Conservation (phyloP, 139 green algal species). For the Nannochloris sp. region DNA sequence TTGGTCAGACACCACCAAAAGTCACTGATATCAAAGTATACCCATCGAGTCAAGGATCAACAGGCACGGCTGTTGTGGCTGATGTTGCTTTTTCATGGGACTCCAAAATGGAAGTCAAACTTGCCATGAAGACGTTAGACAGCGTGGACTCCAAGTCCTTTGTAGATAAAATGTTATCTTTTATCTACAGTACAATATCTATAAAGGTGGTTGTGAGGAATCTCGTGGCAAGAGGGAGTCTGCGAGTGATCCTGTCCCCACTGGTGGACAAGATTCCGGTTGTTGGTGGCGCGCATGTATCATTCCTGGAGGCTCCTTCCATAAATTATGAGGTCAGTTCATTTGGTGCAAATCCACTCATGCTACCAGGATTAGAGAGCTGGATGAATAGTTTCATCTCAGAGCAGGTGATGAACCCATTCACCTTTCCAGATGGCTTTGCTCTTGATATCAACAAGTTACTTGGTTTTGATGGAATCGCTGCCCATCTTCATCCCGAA, state of each 20-base stretch:
- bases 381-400: constrained; percentile 21
- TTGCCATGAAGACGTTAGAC: constrained; percentile 15
- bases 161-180: neutral
- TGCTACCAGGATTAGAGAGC: constrained; percentile 18
- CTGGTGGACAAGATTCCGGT: constrained; percentile 27
- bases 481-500: constrained; percentile 7
- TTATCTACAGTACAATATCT: constrained; percentile 8
- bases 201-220: constrained; percentile 20
- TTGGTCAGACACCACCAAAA: constrained; percentile 16
- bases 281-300: constrained; percentile 10
- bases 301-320: neutral
- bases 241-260: constrained; percentile 16
- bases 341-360: constrained; percentile 13
- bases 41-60: neutral
- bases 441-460: constrained; percentile 2
- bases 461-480: neutral
- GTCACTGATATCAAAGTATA: constrained; percentile 11
- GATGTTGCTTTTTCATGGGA: constrained; percentile 21
- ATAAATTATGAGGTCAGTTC: neutral
- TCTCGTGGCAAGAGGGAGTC: constrained; percentile 12
- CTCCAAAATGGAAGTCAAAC: constrained; percentile 17
- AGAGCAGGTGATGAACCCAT: constrained; percentile 11
- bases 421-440: constrained; percentile 25
- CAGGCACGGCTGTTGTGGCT: neutral
- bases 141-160: neutral